phyloP scores from a whole-genome alignment of 2,329 filamentous ascomycete species.

The Penicillium sp. region DNA sequence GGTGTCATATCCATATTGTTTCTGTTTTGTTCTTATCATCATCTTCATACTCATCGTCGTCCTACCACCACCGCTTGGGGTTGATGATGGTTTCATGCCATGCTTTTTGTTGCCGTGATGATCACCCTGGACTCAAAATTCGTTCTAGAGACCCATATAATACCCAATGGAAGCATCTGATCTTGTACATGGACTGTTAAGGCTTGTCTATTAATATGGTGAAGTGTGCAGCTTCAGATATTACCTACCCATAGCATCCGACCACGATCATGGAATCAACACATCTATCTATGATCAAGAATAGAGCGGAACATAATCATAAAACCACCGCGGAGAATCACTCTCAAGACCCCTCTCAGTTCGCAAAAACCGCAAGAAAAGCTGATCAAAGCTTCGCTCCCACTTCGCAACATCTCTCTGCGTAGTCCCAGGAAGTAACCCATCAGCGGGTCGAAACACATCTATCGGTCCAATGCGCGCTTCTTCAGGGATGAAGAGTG shows the following conservation, averaged over 20 bases:
- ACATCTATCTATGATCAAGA: background rate
- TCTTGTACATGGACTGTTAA: constrained; percentile 9
- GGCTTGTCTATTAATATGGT: background rate
- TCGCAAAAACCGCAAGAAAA: constrained; percentile 24
- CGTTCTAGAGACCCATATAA: constrained; percentile 20
- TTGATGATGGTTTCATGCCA: constrained; percentile 9
- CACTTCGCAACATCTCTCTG: constrained; percentile 22
- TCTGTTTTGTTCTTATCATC: constrained; percentile 6
- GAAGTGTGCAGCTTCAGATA: too few relatives aligned
- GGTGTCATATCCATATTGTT: constrained; percentile 21
- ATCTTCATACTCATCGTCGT: constrained; percentile 9
- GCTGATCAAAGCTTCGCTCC: constrained; percentile 18
- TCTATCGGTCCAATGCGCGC: constrained; percentile 27
- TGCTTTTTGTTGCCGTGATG: constrained; percentile 10
- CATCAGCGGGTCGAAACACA: constrained; percentile 24
- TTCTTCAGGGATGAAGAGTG: constrained; percentile 21
- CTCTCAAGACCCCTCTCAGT: constrained; percentile 17
- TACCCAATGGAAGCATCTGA: constrained; percentile 24
- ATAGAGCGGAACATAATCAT: constrained; percentile 25
- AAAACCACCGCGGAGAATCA: constrained; percentile 20
- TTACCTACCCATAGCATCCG: too few relatives aligned
- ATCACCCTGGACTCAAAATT: constrained; percentile 10
- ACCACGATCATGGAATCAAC: background rate
- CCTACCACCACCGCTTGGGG: constrained; percentile 1
- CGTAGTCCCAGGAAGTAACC: constrained; percentile 15